These are phyloP conservation scores for Fusarium sp. DNA, from an alignment of 2,329 filamentous ascomycete genomes.

Conservation along the genomic window DNA sequence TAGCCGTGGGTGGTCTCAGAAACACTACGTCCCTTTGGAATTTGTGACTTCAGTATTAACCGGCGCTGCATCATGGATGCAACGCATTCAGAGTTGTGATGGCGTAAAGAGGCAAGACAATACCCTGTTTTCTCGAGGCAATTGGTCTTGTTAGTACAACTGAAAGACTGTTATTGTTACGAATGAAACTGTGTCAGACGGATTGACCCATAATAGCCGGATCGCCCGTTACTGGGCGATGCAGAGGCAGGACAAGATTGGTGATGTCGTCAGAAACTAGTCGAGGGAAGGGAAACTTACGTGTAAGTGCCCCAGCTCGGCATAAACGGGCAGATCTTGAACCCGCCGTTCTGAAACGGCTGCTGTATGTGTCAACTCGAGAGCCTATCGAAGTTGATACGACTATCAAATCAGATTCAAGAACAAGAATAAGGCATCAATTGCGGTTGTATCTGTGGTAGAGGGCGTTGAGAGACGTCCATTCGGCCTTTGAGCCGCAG, in stretches of 20 bases:
- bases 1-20: conserved; percentile 12
- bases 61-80: conserved; percentile 12
- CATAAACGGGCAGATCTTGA: conserved; percentile 8
- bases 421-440: conserved; percentile 8
- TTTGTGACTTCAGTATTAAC: conserved; percentile 1
- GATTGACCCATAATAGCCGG: conserved; percentile 21
- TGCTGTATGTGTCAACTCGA: conserved; percentile 32
- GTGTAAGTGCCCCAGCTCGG: conserved; percentile 37
- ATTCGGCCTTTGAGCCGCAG: conserved; percentile 40
- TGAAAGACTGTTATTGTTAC: background rate
- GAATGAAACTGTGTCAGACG: conserved; percentile 31
- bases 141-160: background rate
- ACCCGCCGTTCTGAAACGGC: conserved; percentile 32
- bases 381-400: conserved; percentile 35
- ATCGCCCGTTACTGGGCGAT: conserved; percentile 26
- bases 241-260: conserved; percentile 5
- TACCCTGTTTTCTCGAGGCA: conserved; percentile 11
- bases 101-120: conserved; percentile 14
- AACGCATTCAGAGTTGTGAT: conserved; percentile 24
- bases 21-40: background rate
- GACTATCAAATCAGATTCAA: conserved; percentile 12
- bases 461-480: conserved; percentile 25
- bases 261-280: conserved; percentile 30
- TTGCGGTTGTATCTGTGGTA: conserved; percentile 23
- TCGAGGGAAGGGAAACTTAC: conserved; percentile 21